phyloP scores from a whole-genome alignment of 768 basidiomycete genomes.

The Boletus pseudo-olivaceus region DNA sequence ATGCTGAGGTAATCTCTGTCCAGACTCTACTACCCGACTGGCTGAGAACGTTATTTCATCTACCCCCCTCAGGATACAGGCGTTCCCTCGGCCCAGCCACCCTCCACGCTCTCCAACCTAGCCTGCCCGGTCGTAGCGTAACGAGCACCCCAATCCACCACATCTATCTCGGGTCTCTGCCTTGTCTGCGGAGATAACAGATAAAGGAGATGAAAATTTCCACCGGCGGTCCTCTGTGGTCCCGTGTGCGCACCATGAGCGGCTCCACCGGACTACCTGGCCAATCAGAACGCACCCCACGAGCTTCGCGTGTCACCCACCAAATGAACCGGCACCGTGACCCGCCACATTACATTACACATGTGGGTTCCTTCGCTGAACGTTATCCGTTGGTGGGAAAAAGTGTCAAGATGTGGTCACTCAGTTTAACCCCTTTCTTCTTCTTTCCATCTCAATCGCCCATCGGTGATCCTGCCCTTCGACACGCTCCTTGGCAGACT shows the following conservation, averaged over 20 bases:
- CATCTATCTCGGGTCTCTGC: background rate
- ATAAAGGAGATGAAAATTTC: slow-evolving; percentile 9
- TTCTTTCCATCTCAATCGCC: background rate
- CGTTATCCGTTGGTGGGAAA: slow-evolving; percentile 4
- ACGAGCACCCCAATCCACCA: slow-evolving; percentile 9
- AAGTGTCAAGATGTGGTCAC: background rate
- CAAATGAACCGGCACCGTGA: slow-evolving; percentile 11
- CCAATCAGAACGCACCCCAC: slow-evolving; percentile 7
- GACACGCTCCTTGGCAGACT: background rate
- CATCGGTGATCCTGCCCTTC: background rate
- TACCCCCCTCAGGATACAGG: too few relatives aligned
- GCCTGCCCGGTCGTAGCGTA: background rate
- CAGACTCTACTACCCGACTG: background rate
- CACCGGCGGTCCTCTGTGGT: slow-evolving; percentile 5
- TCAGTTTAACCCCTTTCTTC: background rate
- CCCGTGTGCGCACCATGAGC: slow-evolving; percentile 3
- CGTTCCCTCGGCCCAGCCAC: too few relatives aligned
- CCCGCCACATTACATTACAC: background rate
- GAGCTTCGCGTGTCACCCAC: background rate
- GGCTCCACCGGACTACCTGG: slow-evolving; percentile 5
- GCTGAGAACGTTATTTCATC: background rate
- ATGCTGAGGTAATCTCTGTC: background rate
- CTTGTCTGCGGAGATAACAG: slow-evolving; percentile 25
- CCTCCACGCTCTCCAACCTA: background rate
- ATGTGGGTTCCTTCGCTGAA: background rate